Evolutionary conservation across 2,329 filamentous ascomycete species (phyloP), one percentile per base, ranked within the genome.

Genomic region (Aspergillus unguis): DNA sequence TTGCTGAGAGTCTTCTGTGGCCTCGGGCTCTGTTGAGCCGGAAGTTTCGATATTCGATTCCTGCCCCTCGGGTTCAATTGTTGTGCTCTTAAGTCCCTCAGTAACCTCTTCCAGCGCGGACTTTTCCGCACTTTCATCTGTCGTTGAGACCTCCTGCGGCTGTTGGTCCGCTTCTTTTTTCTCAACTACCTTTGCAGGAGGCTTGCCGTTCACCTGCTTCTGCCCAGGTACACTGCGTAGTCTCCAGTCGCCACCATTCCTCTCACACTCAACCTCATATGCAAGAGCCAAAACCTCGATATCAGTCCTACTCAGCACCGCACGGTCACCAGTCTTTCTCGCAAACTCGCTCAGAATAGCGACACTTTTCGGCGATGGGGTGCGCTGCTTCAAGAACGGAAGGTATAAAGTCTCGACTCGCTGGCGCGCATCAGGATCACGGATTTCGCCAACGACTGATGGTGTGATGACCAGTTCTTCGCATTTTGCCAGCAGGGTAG

Each of bases 231-330:
- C 80, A 53, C 82, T 88, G 56, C 92, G 80, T 70, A 96, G 66
- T 54, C 92, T 82, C 87, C 90, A 95, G 68, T 95, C 86, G 2
- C 92, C 92, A n/a, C 85, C 84, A 68, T 95, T 95, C 53, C 86
- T 79, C 76, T 97, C 92, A 64, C 89, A 88, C 64, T 97, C 92
- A n/a, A 97, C 70, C 69, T 99, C 94, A 70, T 97, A 97, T 1
- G 90, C 88, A 51, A 99, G 77, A 6, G 92, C 94, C 65, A 97
- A 77, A 37, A 99, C 81, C 61, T 95, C 88, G 55, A 97, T 77
- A 84, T 99, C 94, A 1, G 91, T 88, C 66, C 82, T 85, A 73
- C 92, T 96, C 53, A 99, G 76, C 1, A 96, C 92, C 8, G 87
- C 83, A 57, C 92, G 80, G 70, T 99, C 94, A 50, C 94, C 94